Percentiles rank a stretch among this genome's conserved stretches.
These are phyloP conservation scores for Clavispora santaluciae DNA, from an alignment of 805 yeast genomes.

Conservation along the genomic window DNA sequence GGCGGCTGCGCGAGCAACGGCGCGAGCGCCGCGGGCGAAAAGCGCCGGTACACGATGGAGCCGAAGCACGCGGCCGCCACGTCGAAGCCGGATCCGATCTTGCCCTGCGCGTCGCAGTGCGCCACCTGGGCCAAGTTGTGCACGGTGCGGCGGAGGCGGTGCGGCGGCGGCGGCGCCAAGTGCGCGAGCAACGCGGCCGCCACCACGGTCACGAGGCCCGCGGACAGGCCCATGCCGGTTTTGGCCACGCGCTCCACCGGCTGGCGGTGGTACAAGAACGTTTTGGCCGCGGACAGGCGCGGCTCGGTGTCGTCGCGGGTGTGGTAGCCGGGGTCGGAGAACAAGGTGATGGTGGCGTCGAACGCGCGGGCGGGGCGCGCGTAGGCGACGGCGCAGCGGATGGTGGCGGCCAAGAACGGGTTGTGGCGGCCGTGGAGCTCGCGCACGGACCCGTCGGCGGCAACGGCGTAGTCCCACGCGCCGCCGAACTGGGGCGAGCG, in stretches of 20 bases:
- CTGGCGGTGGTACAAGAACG: conserved; percentile 55
- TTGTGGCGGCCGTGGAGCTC: conserved; percentile 42
- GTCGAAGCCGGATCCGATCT: conserved; percentile 96
- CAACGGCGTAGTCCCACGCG: conserved; percentile 55
- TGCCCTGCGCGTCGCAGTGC: conserved; percentile 91
- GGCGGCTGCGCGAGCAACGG: conserved; percentile 26
- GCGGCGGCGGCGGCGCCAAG: conserved; percentile 7
- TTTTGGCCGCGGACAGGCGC: conserved; percentile 25
- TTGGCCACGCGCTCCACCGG: conserved; percentile 75
- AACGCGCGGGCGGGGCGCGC: conserved; percentile 25
- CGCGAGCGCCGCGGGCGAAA: conserved; percentile 51
- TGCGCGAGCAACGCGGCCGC: conserved; percentile 61
- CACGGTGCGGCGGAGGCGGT: conserved; percentile 29
- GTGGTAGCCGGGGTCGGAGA: conserved; percentile 86
- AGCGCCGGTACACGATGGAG: conserved; percentile 75
- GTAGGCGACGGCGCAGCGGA: conserved; percentile 53
- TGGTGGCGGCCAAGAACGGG: conserved; percentile 70
- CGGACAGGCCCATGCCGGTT: conserved; percentile 95
- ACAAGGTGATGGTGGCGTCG: conserved; percentile 51
- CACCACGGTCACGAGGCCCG: conserved; percentile 81
- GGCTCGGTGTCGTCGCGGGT: conserved; percentile 52
- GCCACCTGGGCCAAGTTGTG: conserved; percentile 87
- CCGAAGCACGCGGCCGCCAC: conserved; percentile 95
- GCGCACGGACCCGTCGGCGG: conserved; percentile 4
- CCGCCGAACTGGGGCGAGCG: conserved; percentile 79